These are phyloP conservation scores for Apiospora hydei DNA, from an alignment of 2,329 filamentous ascomycete genomes.

Conservation along the genomic window DNA sequence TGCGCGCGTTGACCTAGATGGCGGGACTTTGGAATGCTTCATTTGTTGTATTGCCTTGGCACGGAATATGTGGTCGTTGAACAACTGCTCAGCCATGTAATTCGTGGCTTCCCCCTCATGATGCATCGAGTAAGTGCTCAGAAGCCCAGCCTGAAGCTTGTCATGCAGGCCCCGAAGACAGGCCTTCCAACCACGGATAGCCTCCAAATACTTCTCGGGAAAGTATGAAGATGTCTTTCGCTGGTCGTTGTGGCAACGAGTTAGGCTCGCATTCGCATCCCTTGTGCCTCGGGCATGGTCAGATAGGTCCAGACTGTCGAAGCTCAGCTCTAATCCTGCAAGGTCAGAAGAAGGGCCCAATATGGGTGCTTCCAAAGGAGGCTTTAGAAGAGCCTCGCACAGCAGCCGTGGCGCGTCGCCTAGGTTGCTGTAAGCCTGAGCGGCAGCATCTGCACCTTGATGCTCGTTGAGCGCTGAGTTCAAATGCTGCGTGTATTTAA, in stretches of 20 bases:
- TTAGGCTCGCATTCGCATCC: not conserved
- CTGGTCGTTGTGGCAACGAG: conserved; percentile 28
- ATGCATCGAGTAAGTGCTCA: conserved; percentile 54
- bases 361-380: not conserved
- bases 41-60: conserved; percentile 52
- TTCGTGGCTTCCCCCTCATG: conserved; percentile 53
- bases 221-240: conserved; percentile 28
- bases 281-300: not conserved
- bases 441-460: conserved; percentile 50
- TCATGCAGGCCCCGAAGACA: conserved; percentile 52
- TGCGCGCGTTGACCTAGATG: conserved; percentile 51
- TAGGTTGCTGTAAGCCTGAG: conserved; percentile 52
- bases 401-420: conserved; percentile 49
- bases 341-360: not conserved
- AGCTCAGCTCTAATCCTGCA: not conserved
- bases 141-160: conserved; percentile 49
- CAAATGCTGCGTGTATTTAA: conserved; percentile 14
- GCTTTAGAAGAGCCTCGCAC: conserved; percentile 48
- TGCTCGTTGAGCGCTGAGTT: conserved; percentile 28
- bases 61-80: conserved; percentile 51
- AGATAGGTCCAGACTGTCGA: conserved; percentile 25
- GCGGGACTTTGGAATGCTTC: conserved; percentile 44
- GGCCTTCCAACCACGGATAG: conserved; percentile 53
- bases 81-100: conserved; percentile 51
- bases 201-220: conserved; percentile 45